Conservation (phyloP, 345 rosid genomes). For the Carallia brachiata region DNA sequence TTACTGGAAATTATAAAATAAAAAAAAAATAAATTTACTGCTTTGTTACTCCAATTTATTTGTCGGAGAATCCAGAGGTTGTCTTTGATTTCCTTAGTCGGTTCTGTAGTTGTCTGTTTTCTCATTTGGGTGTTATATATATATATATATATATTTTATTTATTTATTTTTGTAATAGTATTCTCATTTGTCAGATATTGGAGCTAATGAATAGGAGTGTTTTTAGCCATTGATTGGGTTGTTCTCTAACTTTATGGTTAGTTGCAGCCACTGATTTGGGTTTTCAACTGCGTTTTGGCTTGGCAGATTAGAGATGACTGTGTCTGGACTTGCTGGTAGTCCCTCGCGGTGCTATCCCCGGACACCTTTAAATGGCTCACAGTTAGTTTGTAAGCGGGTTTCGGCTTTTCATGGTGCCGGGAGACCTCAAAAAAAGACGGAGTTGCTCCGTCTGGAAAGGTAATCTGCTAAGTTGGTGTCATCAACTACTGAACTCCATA, state of each 20-base stretch:
- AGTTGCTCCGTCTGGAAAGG: constrained; percentile 40
- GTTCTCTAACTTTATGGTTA: neutral
- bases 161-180: no score
- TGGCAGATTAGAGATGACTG: constrained; percentile 42
- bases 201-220: no score
- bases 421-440: constrained; percentile 22
- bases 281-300: neutral
- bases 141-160: no score
- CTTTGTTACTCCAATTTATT: no score
- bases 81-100: no score
- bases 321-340: constrained; percentile 56
- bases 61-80: no score
- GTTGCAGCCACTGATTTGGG: neutral
- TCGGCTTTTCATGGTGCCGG: constrained; percentile 31
- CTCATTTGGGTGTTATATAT: no score
- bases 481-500: constrained; percentile 1
- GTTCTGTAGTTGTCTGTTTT: no score
- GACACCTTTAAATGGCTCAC: constrained; percentile 31
- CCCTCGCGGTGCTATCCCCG: constrained; percentile 50
- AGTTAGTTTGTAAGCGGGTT: constrained; percentile 27
- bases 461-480: constrained; percentile 15
- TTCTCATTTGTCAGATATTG: no score
- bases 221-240: no score
- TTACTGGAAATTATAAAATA: no score
- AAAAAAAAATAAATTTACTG: no score